Evolutionary conservation across 352 stramenopile genomes (phyloP).

Genomic region (Pythium inflatum): DNA sequence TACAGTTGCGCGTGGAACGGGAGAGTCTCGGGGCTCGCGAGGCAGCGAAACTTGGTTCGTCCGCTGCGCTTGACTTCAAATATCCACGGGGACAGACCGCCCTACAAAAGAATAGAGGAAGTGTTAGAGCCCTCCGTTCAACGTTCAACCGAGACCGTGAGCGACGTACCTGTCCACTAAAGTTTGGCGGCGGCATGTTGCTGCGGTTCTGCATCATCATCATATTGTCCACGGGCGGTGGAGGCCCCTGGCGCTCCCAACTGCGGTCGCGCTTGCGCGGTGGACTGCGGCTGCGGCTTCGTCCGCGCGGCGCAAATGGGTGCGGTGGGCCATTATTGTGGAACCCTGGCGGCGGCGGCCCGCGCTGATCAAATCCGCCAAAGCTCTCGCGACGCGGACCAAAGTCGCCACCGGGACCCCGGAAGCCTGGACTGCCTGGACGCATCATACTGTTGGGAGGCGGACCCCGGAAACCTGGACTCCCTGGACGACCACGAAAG

Average conservation of each 20-base stretch:
- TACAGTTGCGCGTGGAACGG: slow-evolving; percentile 39
- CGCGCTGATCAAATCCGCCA: slow-evolving; percentile 22
- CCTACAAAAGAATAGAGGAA: slow-evolving; percentile 24
- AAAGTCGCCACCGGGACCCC: slow-evolving; percentile 11
- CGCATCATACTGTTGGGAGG: too few relatives aligned
- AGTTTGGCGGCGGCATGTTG: slow-evolving; percentile 18
- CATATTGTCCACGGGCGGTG: background rate
- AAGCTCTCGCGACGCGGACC: slow-evolving; percentile 16
- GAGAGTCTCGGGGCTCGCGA: slow-evolving; percentile 39
- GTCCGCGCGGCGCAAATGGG: slow-evolving; percentile 21
- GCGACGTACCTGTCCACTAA: background rate
- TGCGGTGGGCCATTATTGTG: slow-evolving; percentile 18
- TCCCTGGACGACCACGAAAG: too few relatives aligned
- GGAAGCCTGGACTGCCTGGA: too few relatives aligned
- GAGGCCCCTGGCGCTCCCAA: slow-evolving; percentile 24
- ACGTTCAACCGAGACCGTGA: too few relatives aligned
- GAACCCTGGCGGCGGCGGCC: slow-evolving; percentile 16
- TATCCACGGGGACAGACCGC: slow-evolving; percentile 34
- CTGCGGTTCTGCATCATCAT: slow-evolving; percentile 8
- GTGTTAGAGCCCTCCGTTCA: too few relatives aligned
- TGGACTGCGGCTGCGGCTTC: slow-evolving; percentile 37
- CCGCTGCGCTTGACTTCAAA: slow-evolving; percentile 62
- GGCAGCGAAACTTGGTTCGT: slow-evolving; percentile 53
- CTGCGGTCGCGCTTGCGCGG: slow-evolving; percentile 31
- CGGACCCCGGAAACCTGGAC: slow-evolving; percentile 8